These are phyloP conservation scores for Cucurbitaria berberidis DNA, from an alignment of 2,329 filamentous ascomycete species.

Conservation along the genomic window DNA sequence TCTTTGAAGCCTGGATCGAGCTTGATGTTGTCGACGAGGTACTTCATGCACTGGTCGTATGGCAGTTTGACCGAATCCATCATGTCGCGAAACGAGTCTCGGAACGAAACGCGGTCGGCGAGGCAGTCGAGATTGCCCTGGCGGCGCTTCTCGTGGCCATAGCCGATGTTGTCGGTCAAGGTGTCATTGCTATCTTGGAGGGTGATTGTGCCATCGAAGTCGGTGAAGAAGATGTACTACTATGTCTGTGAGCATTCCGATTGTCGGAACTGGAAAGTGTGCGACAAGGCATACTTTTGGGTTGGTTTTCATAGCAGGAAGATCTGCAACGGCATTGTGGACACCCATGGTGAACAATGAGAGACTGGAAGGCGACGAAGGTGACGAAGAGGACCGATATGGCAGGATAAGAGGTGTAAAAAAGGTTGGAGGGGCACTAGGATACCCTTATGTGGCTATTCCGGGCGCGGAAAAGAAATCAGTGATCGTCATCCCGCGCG, in stretches of 20 bases:
- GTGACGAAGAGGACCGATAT: background rate
- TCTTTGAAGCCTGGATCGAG: constrained; percentile 87
- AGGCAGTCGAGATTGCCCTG: constrained; percentile 80
- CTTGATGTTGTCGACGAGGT: constrained; percentile 80
- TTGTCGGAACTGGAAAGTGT: background rate
- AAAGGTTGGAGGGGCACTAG: constrained; percentile 20
- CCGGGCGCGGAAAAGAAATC: constrained; percentile 24
- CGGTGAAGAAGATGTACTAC: constrained; percentile 95
- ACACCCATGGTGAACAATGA: constrained; percentile 39
- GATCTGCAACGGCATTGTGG: constrained; percentile 42
- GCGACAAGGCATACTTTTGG: constrained; percentile 57
- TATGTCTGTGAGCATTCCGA: constrained; percentile 20
- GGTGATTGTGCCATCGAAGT: constrained; percentile 97
- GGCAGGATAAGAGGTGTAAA: constrained; percentile 4
- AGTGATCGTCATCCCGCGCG: constrained; percentile 26
- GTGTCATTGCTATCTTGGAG: constrained; percentile 73
- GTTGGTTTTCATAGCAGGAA: constrained; percentile 60
- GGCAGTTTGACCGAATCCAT: constrained; percentile 83
- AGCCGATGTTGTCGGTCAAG: constrained; percentile 89
- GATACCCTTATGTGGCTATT: constrained; percentile 25
- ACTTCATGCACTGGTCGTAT: constrained; percentile 80
- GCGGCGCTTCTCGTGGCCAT: constrained; percentile 72
- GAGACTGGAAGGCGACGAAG: background rate
- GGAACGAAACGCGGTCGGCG: constrained; percentile 72
- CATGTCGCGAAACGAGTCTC: constrained; percentile 88